Percentiles rank a stretch among this genome's conserved stretches.
Evolutionary conservation across 2,329 filamentous ascomycete species (phyloP).

Genomic region (Hypoxylon sp.): DNA sequence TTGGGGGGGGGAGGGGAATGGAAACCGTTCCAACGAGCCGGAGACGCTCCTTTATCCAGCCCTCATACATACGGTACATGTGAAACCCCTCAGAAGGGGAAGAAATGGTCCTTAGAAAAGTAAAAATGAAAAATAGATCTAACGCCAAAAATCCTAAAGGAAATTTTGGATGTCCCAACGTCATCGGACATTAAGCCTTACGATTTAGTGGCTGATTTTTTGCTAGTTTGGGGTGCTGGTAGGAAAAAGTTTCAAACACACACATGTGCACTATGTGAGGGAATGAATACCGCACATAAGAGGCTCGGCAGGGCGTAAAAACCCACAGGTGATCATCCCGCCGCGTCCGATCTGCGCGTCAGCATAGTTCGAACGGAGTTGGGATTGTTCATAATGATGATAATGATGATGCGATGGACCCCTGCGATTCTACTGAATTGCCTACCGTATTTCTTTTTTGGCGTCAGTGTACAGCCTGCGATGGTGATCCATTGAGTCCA

Average conservation of each 20-base stretch:
- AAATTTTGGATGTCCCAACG: constrained; percentile 19
- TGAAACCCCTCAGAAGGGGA: constrained; percentile 12
- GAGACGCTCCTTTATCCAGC: constrained; percentile 11
- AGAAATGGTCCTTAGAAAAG: constrained; percentile 10
- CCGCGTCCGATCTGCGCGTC: constrained; percentile 45
- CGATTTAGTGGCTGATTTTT: constrained; percentile 32
- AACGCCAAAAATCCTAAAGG: constrained; percentile 22
- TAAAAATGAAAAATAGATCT: constrained; percentile 1
- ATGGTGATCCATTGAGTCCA: constrained; percentile 30
- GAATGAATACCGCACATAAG: constrained; percentile 28
- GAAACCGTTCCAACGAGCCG: constrained; percentile 24
- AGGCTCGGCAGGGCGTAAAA: constrained; percentile 36
- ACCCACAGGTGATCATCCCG: constrained; percentile 42
- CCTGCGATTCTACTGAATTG: constrained; percentile 6
- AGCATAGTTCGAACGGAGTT: constrained; percentile 34
- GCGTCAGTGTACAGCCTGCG: constrained; percentile 28
- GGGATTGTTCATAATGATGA: constrained; percentile 27
- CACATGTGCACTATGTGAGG: constrained; percentile 4
- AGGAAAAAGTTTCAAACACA: constrained; percentile 7
- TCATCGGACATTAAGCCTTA: constrained; percentile 32
- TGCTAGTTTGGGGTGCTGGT: constrained; percentile 25
- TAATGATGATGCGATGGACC: constrained; percentile 24
- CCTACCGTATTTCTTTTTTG: constrained; percentile 9
- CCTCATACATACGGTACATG: neutral
- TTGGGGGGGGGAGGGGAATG: neutral